These are phyloP conservation scores for Colletotrichum zoysiae DNA, from an alignment of 2,329 filamentous ascomycete species.

Conservation along the genomic window DNA sequence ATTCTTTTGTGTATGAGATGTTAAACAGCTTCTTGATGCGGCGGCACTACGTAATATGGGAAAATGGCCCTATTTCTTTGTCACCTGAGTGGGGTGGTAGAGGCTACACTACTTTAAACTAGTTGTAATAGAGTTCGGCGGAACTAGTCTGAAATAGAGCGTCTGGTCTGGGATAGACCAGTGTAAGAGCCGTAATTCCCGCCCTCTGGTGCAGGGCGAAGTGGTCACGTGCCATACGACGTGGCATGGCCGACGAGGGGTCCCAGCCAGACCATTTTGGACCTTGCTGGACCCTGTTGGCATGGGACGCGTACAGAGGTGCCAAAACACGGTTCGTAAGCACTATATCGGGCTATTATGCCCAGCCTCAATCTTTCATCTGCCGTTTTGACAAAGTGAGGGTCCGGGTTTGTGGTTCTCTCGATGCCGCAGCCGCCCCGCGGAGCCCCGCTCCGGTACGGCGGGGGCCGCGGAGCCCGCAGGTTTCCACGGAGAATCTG, in stretches of 20 bases:
- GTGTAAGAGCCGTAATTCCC: background rate
- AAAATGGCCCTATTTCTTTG: no score
- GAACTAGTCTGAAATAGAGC: background rate
- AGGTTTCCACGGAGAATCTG: slow-evolving; percentile 14
- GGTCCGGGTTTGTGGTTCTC: slow-evolving; percentile 15
- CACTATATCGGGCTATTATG: background rate
- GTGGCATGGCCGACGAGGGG: no score
- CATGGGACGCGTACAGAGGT: background rate
- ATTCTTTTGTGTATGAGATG: no score
- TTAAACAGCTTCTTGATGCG: no score
- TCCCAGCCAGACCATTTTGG: background rate
- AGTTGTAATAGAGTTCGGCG: background rate
- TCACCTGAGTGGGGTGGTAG: no score
- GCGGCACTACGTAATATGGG: no score
- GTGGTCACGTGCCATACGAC: background rate
- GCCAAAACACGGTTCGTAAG: background rate
- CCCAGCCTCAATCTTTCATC: background rate
- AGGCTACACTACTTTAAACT: background rate
- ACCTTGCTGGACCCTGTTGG: slow-evolving; percentile 5
- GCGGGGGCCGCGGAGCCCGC: slow-evolving; percentile 15
- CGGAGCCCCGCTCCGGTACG: slow-evolving; percentile 2
- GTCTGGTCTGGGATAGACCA: slow-evolving; percentile 2
- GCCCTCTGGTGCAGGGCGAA: slow-evolving; percentile 20
- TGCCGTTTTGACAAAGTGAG: slow-evolving; percentile 5
- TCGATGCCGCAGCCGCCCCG: slow-evolving; percentile 23